phyloP scores from a whole-genome alignment of 2,329 filamentous ascomycete genomes.

The Penicillium concentricum region DNA sequence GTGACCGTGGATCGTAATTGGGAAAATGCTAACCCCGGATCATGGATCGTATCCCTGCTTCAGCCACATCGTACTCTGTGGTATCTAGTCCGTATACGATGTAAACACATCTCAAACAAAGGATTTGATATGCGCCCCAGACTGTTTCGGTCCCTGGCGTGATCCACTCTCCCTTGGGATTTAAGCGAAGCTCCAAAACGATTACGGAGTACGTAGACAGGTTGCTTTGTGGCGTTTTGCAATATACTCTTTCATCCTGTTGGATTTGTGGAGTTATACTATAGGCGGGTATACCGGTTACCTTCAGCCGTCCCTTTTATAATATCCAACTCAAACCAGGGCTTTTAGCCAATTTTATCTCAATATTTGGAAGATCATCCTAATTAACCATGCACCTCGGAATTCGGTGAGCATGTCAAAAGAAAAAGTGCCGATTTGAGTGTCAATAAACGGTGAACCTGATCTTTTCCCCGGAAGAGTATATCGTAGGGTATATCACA shows the following conservation, averaged over 20 bases:
- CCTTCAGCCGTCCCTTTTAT: not conserved
- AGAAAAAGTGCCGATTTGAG: not conserved
- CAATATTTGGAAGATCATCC: not conserved
- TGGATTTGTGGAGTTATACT: not conserved
- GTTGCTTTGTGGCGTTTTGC: not conserved
- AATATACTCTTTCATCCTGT: not conserved
- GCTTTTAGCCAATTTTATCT: not conserved
- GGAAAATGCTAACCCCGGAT: not conserved
- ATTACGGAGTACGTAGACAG: too few species aligned
- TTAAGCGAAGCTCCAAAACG: not conserved
- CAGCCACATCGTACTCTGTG: not conserved
- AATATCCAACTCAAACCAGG: not conserved
- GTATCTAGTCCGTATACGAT: not conserved
- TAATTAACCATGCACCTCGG: not conserved
- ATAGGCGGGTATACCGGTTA: not conserved
- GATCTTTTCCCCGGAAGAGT: not conserved
- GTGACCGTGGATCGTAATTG: not conserved
- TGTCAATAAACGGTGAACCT: not conserved
- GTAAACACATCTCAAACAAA: not conserved
- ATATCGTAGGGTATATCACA: not conserved
- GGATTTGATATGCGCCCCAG: constrained; percentile 3
- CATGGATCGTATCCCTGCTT: constrained; percentile 2
- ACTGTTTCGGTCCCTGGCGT: constrained; percentile 8
- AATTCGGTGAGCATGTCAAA: not conserved
- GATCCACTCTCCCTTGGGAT: not conserved